Base-by-base conservation (phyloP, 1,139 yeast species). In the Saccharomyces pastorianus region DNA sequence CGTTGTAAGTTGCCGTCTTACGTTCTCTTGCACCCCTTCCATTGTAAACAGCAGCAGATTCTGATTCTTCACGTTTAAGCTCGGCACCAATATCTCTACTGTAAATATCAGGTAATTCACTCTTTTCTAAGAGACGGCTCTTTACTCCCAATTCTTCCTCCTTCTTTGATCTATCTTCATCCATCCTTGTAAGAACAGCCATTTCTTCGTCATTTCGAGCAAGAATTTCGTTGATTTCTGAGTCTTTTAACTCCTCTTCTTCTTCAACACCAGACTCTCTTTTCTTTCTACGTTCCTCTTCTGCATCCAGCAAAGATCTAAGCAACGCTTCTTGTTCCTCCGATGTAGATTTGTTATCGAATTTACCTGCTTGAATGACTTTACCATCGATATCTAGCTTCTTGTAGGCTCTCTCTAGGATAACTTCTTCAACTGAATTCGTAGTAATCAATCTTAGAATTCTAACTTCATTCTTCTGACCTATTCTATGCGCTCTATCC, bases 401-500 rank as follows among this genome's bases (percentile, higher is more conserved):
- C 54, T 85, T 86, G 63, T 85, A 89, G 1, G 95, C 95, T 68
- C 89, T 79, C 64, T 86, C 95, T 57, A 87, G 73, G 62, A 88
- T 86, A 66, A 84, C 84, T 68, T 88, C 95, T 71, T 88, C 96
- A 14, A 87, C 88, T 0, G 95, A 86, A 63, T 85, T 88, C 58
- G 84, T 84, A 0, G 95, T 87, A 55, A 88, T 86, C 59, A 88
- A 77, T 70, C 95, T 77, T 64, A 88, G 77, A 62, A 88, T 88
- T 65, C 91, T 76, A 47, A 88, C 95, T 67, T 85, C 95, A 66
- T 87, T 86, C 75, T 87, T 87, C 68, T 88, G 95, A 48, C 95
- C 96, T 71, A 88, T 87, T 75, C 96, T 80, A 73, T 88, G 95
- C 0, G 95, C 95, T 74, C 96, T 81, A 69, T 88, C 95, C 71